A percentile compares a stretch with the other conserved stretches of the same genome.
These are phyloP conservation scores for Lineolata rhizophorae DNA, from an alignment of 495 filamentous ascomycete genomes.

Conservation along the genomic window DNA sequence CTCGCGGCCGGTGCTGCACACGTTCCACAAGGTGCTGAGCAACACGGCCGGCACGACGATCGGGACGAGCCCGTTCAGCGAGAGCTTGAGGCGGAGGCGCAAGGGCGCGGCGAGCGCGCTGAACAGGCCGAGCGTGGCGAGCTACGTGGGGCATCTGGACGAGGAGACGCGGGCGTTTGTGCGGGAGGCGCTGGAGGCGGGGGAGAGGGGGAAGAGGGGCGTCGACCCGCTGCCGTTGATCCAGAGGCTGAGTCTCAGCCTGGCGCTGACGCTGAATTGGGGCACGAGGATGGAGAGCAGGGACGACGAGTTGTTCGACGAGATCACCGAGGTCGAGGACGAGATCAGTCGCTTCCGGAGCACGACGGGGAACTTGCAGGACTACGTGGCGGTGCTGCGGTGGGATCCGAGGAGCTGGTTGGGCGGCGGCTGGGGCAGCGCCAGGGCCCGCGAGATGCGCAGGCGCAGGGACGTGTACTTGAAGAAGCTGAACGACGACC, in stretches of 20 bases:
- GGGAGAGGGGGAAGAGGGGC: conserved; percentile 25
- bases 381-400: conserved; percentile 38
- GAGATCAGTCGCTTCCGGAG: conserved; percentile 34
- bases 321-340: conserved; percentile 42
- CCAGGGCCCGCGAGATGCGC: conserved; percentile 34
- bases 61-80: conserved; percentile 39
- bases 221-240: conserved; percentile 41
- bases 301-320: conserved; percentile 34
- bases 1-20: conserved; percentile 39
- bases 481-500: conserved; percentile 24
- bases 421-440: conserved; percentile 23
- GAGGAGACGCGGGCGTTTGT: conserved; percentile 37
- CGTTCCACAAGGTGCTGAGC: conserved; percentile 42
- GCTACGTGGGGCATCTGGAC: conserved; percentile 37
- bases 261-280: conserved; percentile 41
- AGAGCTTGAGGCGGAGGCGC: conserved; percentile 36
- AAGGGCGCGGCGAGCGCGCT: conserved; percentile 42
- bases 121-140: conserved; percentile 36
- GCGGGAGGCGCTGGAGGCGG: conserved; percentile 32
- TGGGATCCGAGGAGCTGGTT: conserved; percentile 35
- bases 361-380: conserved; percentile 39
- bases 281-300: conserved; percentile 33
- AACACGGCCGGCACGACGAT: conserved; percentile 44
- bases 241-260: conserved; percentile 31
- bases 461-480: conserved; percentile 37